A percentile compares a stretch with the other conserved stretches of the same genome.
phyloP scores from a whole-genome alignment of 495 filamentous ascomycete genomes.

The Platismatia glauca region DNA sequence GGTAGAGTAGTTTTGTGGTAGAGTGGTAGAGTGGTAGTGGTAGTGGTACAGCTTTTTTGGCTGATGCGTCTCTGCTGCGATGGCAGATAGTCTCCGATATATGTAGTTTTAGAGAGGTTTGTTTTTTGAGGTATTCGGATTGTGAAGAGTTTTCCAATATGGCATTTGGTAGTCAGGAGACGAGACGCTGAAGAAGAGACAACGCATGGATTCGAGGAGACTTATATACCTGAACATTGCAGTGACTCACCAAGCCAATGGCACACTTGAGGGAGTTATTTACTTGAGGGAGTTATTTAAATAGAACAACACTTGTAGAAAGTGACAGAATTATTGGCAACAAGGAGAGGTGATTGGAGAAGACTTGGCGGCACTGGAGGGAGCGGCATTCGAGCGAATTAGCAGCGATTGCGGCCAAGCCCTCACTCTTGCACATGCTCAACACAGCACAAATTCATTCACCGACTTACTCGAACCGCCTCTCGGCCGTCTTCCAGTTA shows the following conservation, averaged over 20 bases:
- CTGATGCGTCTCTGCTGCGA: neutral
- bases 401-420: neutral
- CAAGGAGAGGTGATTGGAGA: too few species aligned
- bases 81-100: neutral
- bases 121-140: neutral
- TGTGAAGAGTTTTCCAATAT: neutral
- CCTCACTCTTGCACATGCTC: neutral
- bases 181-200: neutral
- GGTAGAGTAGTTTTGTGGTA: too few species aligned
- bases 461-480: conserved; percentile 50
- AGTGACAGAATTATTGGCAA: too few species aligned
- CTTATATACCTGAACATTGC: neutral
- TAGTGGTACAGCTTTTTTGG: neutral
- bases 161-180: neutral
- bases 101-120: neutral
- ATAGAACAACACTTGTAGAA: too few species aligned
- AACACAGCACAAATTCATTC: neutral
- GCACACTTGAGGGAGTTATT: too few species aligned
- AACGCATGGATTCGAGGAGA: neutral
- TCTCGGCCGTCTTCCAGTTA: conserved; percentile 94
- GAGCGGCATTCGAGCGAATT: neutral
- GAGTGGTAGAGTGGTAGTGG: neutral
- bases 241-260: too few species aligned
- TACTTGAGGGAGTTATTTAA: too few species aligned
- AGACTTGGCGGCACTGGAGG: neutral